These are phyloP conservation scores for Cystofilobasidium bisporidii DNA, from an alignment of 768 basidiomycete genomes.

Conservation along the genomic window DNA sequence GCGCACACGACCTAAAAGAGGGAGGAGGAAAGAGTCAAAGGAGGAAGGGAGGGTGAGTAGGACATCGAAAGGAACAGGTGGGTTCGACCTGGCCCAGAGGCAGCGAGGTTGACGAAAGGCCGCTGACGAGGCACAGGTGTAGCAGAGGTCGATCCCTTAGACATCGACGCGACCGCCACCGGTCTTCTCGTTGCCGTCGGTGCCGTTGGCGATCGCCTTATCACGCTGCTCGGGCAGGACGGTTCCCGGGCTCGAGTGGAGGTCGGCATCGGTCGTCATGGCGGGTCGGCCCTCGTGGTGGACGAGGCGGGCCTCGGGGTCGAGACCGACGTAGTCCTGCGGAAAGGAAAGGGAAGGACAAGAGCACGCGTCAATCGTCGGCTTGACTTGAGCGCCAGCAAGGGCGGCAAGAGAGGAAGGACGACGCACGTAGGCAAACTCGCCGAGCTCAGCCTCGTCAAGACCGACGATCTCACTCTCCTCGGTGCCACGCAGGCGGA, in stretches of 20 bases:
- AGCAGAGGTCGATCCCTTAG: too few relatives aligned
- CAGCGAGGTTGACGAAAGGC: too few relatives aligned
- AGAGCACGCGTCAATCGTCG: neutral
- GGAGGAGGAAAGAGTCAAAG: too few relatives aligned
- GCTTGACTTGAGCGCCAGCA: neutral
- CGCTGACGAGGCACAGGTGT: too few relatives aligned
- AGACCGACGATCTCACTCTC: slow-evolving; percentile 42
- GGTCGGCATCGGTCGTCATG: slow-evolving; percentile 31
- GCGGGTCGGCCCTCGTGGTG: slow-evolving; percentile 30
- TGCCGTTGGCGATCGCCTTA: slow-evolving; percentile 27
- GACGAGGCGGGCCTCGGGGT: slow-evolving; percentile 34
- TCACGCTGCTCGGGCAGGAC: slow-evolving; percentile 20
- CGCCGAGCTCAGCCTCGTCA: slow-evolving; percentile 63
- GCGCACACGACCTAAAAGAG: too few relatives aligned
- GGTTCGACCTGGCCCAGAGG: too few relatives aligned
- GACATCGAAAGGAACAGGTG: too few relatives aligned
- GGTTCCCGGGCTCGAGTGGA: slow-evolving; percentile 24
- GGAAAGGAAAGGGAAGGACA: neutral
- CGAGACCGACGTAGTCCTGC: too few relatives aligned
- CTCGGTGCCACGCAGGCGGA: slow-evolving; percentile 37
- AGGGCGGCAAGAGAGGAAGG: neutral
- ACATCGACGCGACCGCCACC: slow-evolving; percentile 36
- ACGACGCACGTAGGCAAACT: slow-evolving; percentile 54
- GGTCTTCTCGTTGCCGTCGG: slow-evolving; percentile 30
- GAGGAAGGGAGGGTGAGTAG: too few relatives aligned